Conservation (phyloP, 2,329 filamentous ascomycete species). For the Verticillium tricorpus region DNA sequence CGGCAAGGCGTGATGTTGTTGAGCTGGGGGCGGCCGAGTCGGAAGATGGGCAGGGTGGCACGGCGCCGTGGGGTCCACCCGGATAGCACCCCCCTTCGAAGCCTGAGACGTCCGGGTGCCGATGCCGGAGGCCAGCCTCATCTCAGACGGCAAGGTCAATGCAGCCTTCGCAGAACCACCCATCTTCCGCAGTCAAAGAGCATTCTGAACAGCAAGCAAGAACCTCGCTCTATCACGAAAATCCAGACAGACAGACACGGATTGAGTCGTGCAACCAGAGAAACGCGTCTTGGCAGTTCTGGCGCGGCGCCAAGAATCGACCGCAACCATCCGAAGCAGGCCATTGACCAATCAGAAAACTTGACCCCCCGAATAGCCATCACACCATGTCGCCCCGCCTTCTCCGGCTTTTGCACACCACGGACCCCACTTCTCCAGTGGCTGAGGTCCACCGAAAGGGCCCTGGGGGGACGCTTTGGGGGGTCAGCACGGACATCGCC, state of each 20-base stretch:
- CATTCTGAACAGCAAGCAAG: not conserved
- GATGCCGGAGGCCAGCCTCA: not conserved
- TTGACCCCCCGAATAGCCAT: not conserved
- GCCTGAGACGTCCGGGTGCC: not conserved
- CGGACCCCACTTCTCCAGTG: not conserved
- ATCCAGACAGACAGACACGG: not conserved
- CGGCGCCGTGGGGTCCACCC: not conserved
- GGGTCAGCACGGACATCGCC: not conserved
- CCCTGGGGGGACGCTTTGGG: not conserved
- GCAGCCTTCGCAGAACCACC: not conserved
- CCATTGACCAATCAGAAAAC: not conserved
- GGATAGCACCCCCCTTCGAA: not conserved
- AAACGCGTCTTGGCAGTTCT: not conserved
- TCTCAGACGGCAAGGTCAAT: not conserved
- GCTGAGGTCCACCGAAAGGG: not conserved
- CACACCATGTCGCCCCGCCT: not conserved
- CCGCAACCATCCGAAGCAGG: not conserved
- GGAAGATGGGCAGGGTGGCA: not conserved
- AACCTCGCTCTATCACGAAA: not conserved
- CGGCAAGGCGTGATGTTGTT: not conserved
- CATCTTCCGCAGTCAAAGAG: not conserved
- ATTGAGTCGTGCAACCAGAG: not conserved
- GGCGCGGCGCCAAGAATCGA: not conserved
- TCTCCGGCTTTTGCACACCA: not conserved
- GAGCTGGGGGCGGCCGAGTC: not conserved